Percentiles rank a stretch among this genome's conserved stretches.
phyloP scores from a whole-genome alignment of 768 basidiomycete species.

The Suillus subluteus region DNA sequence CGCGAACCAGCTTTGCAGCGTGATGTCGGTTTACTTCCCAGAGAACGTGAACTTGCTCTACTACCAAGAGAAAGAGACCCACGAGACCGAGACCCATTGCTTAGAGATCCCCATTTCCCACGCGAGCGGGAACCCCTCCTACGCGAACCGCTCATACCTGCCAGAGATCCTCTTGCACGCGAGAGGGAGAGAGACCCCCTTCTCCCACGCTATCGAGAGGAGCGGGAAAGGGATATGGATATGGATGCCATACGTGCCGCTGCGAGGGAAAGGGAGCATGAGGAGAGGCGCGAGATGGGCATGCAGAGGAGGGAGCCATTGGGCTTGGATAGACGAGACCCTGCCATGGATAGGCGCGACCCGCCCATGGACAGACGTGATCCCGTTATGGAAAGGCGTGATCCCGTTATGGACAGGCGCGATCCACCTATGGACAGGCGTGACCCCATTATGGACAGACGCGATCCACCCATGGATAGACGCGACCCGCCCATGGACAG shows the following conservation, averaged over 20 bases:
- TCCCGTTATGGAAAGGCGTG: not conserved
- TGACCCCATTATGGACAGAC: not conserved
- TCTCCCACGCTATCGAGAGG: conserved; percentile 3
- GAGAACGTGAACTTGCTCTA: not conserved
- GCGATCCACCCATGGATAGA: not conserved
- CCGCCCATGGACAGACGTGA: not conserved
- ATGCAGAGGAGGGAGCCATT: conserved; percentile 5
- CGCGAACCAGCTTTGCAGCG: conserved; percentile 6
- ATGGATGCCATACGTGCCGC: conserved; percentile 2
- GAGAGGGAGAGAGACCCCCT: conserved; percentile 4
- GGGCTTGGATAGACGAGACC: conserved; percentile 1
- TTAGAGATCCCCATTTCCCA: conserved; percentile 7
- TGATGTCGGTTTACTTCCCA: not conserved
- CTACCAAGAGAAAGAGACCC: not conserved
- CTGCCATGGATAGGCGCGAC: not conserved
- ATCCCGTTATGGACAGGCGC: not conserved
- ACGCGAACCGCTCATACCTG: not conserved
- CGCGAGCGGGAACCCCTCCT: conserved; percentile 1
- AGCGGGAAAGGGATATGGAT: conserved; percentile 7
- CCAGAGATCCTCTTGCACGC: not conserved
- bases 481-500: not conserved
- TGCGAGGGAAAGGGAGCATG: conserved; percentile 3
- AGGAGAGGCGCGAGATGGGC: not conserved
- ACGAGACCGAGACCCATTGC: not conserved
- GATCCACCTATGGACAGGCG: not conserved